Evolutionary conservation across 1,139 yeast species (phyloP).

Genomic region (Yarrowia galli): DNA sequence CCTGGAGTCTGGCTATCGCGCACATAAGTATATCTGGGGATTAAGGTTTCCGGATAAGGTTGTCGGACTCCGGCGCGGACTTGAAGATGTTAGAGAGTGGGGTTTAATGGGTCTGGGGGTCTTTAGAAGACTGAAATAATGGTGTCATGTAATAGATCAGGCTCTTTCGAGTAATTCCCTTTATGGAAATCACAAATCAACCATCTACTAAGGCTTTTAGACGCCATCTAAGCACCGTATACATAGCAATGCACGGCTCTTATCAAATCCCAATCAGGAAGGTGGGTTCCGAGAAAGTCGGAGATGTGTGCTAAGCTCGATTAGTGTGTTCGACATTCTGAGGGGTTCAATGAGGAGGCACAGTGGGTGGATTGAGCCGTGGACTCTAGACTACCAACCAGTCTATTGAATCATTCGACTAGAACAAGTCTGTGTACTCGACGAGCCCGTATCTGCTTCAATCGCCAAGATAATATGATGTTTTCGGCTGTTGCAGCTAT

Average conservation of each 20-base stretch:
- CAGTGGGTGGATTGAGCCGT: not conserved
- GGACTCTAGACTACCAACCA: no score
- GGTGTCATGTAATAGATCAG: no score
- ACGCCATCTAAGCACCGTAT: not conserved
- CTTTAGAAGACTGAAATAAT: no score
- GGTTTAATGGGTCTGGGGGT: no score
- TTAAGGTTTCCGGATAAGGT: constrained; percentile 4
- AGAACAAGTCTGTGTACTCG: no score
- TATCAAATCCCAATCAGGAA: constrained; percentile 25
- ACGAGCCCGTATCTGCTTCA: no score
- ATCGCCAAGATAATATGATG: not conserved
- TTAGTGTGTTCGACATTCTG: not conserved
- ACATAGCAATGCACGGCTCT: constrained; percentile 15
- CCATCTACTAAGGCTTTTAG: not conserved
- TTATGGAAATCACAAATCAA: no score
- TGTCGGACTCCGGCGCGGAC: constrained; percentile 13
- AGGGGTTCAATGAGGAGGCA: not conserved
- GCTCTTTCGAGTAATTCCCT: no score
- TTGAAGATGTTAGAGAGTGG: no score
- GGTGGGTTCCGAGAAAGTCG: constrained; percentile 23
- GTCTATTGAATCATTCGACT: no score
- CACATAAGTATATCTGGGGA: constrained; percentile 25
- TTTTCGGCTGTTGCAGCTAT: no score
- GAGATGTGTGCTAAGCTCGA: not conserved
- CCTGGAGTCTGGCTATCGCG: constrained; percentile 16